These are phyloP conservation scores for Solanum dulcamara DNA, from an alignment of 257 asterid species.

Conservation along the genomic window DNA sequence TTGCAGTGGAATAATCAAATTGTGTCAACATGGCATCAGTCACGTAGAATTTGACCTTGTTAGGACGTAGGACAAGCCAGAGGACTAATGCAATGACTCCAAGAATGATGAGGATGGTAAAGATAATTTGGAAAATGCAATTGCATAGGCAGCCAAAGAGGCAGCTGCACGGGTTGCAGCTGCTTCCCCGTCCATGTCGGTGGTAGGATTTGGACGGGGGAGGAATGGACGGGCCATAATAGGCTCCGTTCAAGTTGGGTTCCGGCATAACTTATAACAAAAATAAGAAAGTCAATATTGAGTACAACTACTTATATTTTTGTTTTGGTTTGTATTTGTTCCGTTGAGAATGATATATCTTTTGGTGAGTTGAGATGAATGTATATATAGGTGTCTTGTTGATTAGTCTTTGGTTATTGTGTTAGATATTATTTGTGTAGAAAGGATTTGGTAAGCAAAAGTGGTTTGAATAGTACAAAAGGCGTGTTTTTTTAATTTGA, in stretches of 20 bases:
- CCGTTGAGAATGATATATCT: neutral
- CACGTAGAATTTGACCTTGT: slow-evolving; percentile 46
- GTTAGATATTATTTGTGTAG: neutral
- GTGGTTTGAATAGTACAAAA: neutral
- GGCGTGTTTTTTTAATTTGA: neutral
- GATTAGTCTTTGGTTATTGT: neutral
- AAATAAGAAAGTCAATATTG: neutral
- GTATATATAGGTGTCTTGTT: neutral
- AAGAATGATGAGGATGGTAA: slow-evolving; percentile 32
- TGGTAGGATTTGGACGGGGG: slow-evolving; percentile 44
- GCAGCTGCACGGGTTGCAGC: slow-evolving; percentile 81
- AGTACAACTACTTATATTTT: neutral
- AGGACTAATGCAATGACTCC: slow-evolving; percentile 25
- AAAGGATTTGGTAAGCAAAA: neutral
- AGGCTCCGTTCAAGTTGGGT: slow-evolving; percentile 59
- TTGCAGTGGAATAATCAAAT: slow-evolving; percentile 27
- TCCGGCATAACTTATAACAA: neutral
- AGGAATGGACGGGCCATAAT: slow-evolving; percentile 80
- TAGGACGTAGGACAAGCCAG: slow-evolving; percentile 82
- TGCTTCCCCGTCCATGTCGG: slow-evolving; percentile 36
- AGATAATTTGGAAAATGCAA: slow-evolving; percentile 56
- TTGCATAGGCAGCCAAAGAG: slow-evolving; percentile 45
- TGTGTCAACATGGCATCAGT: slow-evolving; percentile 43
- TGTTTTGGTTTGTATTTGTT: too few species aligned
- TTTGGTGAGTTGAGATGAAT: neutral